Evolutionary conservation across 1,284 basidiomycete species (phyloP).

Genomic region (Inonotus hispidus): DNA sequence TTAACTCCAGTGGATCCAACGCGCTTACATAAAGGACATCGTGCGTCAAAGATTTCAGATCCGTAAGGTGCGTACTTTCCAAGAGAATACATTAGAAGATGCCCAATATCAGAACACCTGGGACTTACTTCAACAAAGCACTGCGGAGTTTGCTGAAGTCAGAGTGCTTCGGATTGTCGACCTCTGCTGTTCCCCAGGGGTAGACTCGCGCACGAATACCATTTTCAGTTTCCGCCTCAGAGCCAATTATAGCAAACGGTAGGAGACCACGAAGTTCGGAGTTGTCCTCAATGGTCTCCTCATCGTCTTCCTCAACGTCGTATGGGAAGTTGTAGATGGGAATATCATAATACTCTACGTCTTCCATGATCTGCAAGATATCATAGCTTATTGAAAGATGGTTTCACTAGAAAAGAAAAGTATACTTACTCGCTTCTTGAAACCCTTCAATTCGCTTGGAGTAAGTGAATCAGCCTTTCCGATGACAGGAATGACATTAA

Average conservation of each 20-base stretch:
- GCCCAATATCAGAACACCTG: too few relatives aligned
- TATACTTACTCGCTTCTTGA: conserved; percentile 87
- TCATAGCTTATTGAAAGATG: conserved; percentile 4
- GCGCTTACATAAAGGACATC: conserved; percentile 67
- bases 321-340: conserved; percentile 99
- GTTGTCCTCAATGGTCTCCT: conserved; percentile 98
- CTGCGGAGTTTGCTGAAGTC: conserved; percentile 92
- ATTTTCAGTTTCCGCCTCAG: conserved; percentile 93
- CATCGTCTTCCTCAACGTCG: conserved; percentile 98
- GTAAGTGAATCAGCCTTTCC: conserved; percentile 97
- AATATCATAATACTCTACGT: conserved; percentile 98
- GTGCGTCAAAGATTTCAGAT: conserved; percentile 93
- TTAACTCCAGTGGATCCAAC: neutral
- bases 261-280: conserved; percentile 86
- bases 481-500: conserved; percentile 98
- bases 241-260: conserved; percentile 97
- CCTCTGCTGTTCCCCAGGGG: conserved; percentile 98
- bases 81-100: neutral
- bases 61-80: conserved; percentile 85
- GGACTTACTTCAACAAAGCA: conserved; percentile 75
- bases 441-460: conserved; percentile 83
- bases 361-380: conserved; percentile 85
- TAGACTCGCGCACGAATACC: conserved; percentile 89
- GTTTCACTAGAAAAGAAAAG: conserved; percentile 10
- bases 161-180: conserved; percentile 98